Conservation (phyloP, 257 asterid species). For the Avicennia marina region DNA sequence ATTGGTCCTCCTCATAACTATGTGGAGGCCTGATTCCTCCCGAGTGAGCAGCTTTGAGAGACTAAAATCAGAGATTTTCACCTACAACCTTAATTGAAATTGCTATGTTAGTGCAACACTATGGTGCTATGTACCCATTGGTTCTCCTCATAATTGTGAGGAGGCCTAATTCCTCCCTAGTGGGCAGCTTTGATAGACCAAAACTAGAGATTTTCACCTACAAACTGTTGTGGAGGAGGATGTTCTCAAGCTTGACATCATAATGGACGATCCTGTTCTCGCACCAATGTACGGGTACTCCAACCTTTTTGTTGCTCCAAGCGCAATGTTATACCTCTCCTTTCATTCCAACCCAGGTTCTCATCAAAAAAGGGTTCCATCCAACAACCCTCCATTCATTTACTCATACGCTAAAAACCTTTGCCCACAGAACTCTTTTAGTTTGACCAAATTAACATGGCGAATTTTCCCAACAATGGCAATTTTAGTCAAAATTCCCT, state of each 20-base stretch:
- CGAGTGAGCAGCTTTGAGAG: no score
- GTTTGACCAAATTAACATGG: slow-evolving; percentile 63
- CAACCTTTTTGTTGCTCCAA: slow-evolving; percentile 75
- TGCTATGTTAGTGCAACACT: no score
- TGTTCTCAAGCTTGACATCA: slow-evolving; percentile 81
- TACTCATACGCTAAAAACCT: slow-evolving; percentile 68
- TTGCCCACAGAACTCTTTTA: slow-evolving; percentile 73
- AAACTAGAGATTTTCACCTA: slow-evolving; percentile 79
- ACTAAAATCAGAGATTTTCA: no score
- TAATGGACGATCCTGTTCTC: slow-evolving; percentile 81
- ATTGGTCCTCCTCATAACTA: no score
- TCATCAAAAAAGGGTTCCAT: slow-evolving; percentile 49
- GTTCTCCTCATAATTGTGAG: slow-evolving; percentile 82
- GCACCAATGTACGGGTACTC: slow-evolving; percentile 75
- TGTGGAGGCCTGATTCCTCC: no score
- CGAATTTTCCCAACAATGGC: slow-evolving; percentile 73
- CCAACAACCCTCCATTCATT: slow-evolving; percentile 79
- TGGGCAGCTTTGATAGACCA: slow-evolving; percentile 78
- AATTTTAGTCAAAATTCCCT: slow-evolving; percentile 70
- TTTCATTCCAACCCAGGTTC: slow-evolving; percentile 55
- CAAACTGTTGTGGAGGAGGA: slow-evolving; percentile 59
- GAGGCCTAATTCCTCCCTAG: slow-evolving; percentile 56
- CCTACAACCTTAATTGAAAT: no score
- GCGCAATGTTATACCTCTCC: slow-evolving; percentile 59
- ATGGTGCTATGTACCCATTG: slow-evolving; percentile 77